Evolutionary conservation across 2,329 filamentous ascomycete genomes (phyloP).

Genomic region (Fusarium sp.): DNA sequence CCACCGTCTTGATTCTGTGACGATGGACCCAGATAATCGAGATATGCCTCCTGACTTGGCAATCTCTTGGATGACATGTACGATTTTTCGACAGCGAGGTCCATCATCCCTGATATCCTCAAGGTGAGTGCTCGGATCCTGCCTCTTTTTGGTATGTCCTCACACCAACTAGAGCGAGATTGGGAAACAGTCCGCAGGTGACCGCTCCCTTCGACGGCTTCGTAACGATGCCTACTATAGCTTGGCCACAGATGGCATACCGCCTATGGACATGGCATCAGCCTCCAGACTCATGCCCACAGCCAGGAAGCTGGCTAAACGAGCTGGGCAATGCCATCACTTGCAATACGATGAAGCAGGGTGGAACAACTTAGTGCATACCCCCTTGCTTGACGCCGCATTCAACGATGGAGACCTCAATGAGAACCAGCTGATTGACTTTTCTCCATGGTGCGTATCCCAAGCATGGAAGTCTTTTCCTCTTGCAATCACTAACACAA

Average conservation of each 20-base stretch:
- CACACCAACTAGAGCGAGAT: constrained; percentile 1
- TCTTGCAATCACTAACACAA: not conserved
- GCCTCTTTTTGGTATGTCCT: not conserved
- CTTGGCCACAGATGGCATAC: not conserved
- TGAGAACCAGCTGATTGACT: not conserved
- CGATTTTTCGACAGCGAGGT: not conserved
- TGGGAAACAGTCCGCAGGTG: not conserved
- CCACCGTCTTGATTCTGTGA: not conserved
- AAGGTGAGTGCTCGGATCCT: not conserved
- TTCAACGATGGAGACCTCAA: not conserved
- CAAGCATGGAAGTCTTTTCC: not conserved
- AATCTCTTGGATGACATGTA: constrained; percentile 7
- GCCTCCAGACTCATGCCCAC: constrained; percentile 1
- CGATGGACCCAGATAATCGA: constrained; percentile 2
- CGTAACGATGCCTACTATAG: constrained; percentile 4
- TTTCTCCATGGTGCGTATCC: constrained; percentile 9
- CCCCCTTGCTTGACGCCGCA: constrained; percentile 1
- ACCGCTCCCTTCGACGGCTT: constrained; percentile 4
- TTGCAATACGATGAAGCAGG: constrained; percentile 11
- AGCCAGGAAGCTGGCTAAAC: not conserved
- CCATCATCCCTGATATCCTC: constrained; percentile 2
- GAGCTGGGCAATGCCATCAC: not conserved
- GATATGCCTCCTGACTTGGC: not conserved
- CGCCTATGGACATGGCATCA: not conserved
- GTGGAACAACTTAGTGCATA: constrained; percentile 23